These are phyloP conservation scores for Trichaptum fuscoviolaceum DNA, from an alignment of 768 basidiomycete genomes.

Conservation along the genomic window DNA sequence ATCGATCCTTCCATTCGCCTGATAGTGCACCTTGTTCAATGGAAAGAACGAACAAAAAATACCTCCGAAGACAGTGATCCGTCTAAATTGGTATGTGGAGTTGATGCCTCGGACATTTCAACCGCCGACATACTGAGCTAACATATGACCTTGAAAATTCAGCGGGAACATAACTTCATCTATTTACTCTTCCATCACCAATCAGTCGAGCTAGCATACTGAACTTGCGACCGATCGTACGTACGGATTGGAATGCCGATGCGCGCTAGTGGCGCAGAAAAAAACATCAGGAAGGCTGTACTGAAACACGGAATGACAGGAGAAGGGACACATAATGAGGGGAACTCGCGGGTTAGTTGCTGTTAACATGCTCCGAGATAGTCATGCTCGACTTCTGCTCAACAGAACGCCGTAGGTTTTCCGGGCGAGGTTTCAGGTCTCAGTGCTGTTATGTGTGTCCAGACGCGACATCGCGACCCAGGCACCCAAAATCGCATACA, in stretches of 20 bases:
- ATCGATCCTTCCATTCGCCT: neutral
- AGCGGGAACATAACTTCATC: neutral
- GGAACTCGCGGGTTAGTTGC: neutral
- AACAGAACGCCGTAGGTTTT: neutral
- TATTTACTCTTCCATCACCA: neutral
- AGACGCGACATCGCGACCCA: neutral
- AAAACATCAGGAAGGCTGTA: too few species aligned
- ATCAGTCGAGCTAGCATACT: neutral
- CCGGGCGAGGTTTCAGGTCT: neutral
- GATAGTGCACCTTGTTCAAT: neutral
- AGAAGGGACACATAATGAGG: too few species aligned
- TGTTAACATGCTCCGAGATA: neutral
- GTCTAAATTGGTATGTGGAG: neutral
- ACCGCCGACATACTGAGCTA: neutral
- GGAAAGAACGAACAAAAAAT: neutral
- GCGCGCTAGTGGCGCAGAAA: too few species aligned
- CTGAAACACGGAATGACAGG: too few species aligned
- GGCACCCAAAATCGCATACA: neutral
- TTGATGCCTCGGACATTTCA: neutral
- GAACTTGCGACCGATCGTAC: too few species aligned
- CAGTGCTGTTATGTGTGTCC: neutral
- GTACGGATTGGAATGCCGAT: too few species aligned
- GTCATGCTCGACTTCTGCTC: neutral
- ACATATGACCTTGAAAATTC: neutral
- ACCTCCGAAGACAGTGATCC: neutral